Evolutionary conservation across 805 yeast genomes (phyloP).

Genomic region (Pichia thaimueangensis): DNA sequence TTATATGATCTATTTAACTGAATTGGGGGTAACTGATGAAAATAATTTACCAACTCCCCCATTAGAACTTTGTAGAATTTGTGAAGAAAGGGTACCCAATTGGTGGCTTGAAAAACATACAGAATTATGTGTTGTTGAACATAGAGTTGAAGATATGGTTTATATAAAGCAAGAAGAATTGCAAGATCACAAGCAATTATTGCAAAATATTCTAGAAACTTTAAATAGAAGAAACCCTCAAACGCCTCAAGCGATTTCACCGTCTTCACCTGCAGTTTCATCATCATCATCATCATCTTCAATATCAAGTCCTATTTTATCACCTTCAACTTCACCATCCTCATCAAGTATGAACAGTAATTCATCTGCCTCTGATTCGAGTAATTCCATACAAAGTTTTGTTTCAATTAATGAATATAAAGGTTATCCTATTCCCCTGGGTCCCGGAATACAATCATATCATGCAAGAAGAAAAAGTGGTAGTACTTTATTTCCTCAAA

Average conservation of each 20-base stretch:
- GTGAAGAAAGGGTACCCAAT: conserved; percentile 85
- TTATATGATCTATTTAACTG: conserved; percentile 60
- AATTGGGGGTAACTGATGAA: conserved; percentile 57
- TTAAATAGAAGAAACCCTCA: conserved; percentile 19
- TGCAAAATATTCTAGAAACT: conserved; percentile 39
- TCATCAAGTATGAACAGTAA: not conserved
- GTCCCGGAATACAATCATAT: conserved; percentile 20
- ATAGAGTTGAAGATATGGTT: conserved; percentile 70
- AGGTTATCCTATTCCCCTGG: conserved; percentile 41
- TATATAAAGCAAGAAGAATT: conserved; percentile 70
- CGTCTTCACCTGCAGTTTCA: conserved; percentile 20
- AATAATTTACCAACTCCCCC: conserved; percentile 70
- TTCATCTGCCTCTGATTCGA: conserved; percentile 14
- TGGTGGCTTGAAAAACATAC: conserved; percentile 97
- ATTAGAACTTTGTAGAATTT: conserved; percentile 79
- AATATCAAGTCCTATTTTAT: not conserved
- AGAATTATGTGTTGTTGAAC: conserved; percentile 80
- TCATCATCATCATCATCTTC: conserved; percentile 12
- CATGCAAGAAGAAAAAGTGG: conserved; percentile 33
- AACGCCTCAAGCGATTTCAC: conserved; percentile 22
- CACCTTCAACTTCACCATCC: conserved; percentile 1
- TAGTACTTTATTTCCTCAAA: conserved; percentile 32
- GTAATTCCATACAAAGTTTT: conserved; percentile 13
- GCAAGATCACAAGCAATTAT: conserved; percentile 56
- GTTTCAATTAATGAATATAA: conserved; percentile 43